Evolutionary conservation across 306 rosid species (phyloP), one percentile per base, ranked within the genome.

Genomic region (Fragaria vesca): DNA sequence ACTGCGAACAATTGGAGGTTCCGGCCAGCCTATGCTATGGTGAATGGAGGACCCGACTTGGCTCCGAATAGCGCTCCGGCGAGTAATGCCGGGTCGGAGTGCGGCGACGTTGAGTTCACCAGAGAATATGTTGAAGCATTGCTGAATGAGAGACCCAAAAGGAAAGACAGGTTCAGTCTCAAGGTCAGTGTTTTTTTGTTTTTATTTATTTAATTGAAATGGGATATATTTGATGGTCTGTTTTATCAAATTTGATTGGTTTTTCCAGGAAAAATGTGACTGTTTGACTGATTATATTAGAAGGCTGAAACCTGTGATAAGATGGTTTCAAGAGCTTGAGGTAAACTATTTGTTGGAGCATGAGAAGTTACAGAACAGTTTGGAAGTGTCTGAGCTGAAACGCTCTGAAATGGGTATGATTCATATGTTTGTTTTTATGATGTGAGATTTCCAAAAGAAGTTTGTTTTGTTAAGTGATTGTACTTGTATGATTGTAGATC

Each of bases 281-380:
- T 85, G 85, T 71, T 86, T 93, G 93, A 89, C 89, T 61, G 97
- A 95, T 55, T 95, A 95, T 74, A 93, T 95, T 65, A 95, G 84
- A 79, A 93, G 93, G 94, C 94, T 95, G 65, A 95, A 93, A 80
- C 84, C 90, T 73, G 93, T 97, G 86, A 83, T 95, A 83, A 95
- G 85, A 78, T 95, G 99, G 99, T 93, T 95, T 79, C 99, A 95
- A 93, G 99, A 95, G 72, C 90, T 93, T 57, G 97, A 95, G 77
- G 73, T 79, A 47, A 87, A 87, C 88, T 95, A 91, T 83, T 83
- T 93, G 28, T 80, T 91, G 2, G 99, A 91, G 91, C 97, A 90
- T 58, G 93, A 90, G 74, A 91, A 81, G 81, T 58, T 95, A 52
- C 89, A 83, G 80, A 89, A 66, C 77, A 86, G 89, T 70, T 76